Conservation (phyloP, 768 basidiomycete genomes). For the Lentinula edodes region DNA sequence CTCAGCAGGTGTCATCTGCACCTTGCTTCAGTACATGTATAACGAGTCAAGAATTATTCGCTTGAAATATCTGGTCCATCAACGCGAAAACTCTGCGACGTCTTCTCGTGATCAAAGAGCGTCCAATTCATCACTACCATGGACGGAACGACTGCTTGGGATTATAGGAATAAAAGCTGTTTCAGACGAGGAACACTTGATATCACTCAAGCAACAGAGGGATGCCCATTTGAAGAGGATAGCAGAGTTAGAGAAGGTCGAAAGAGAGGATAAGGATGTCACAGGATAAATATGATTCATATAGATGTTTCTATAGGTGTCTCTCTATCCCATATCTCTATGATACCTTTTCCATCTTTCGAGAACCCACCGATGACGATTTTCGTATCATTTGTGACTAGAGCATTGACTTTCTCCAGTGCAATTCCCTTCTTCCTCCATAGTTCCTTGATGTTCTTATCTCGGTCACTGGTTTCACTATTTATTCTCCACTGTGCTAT, state of each 20-base stretch:
- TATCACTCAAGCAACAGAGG: constrained; percentile 51
- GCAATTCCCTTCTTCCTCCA: constrained; percentile 41
- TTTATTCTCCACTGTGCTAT: constrained; percentile 44
- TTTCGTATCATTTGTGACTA: constrained; percentile 41
- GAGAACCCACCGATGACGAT: constrained; percentile 61
- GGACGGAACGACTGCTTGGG: constrained; percentile 34
- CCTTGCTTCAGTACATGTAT: constrained; percentile 58
- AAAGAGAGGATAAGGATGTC: constrained; percentile 18
- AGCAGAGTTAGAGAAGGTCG: constrained; percentile 46
- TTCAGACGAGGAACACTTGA: constrained; percentile 70
- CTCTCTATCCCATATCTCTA: constrained; percentile 53
- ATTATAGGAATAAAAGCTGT: constrained; percentile 50
- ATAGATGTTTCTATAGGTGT: background rate
- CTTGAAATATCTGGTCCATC: constrained; percentile 46
- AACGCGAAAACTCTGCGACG: constrained; percentile 9
- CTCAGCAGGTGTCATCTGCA: constrained; percentile 54
- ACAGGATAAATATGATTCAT: background rate
- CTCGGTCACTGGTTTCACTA: constrained; percentile 29
- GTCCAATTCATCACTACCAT: constrained; percentile 11
- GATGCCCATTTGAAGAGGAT: constrained; percentile 52
- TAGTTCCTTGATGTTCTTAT: constrained; percentile 33
- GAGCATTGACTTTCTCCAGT: constrained; percentile 61
- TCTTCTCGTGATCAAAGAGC: background rate
- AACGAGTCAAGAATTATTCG: constrained; percentile 65
- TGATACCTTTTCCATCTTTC: constrained; percentile 50